phyloP scores from a whole-genome alignment of 1,284 basidiomycete genomes.

The Abortiporus biennis region DNA sequence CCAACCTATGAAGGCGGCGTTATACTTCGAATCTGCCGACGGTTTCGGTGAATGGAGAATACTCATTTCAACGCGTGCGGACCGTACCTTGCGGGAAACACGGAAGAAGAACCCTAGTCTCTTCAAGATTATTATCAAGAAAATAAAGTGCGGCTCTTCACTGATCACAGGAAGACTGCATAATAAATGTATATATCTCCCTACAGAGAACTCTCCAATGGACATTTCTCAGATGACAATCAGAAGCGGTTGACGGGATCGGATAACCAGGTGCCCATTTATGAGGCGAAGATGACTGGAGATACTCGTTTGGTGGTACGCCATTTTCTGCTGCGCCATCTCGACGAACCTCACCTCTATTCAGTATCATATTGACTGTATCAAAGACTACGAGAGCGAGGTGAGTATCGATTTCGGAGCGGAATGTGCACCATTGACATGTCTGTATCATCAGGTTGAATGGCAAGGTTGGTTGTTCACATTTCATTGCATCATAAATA shows the following conservation, averaged over 20 bases:
- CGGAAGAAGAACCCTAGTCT: conserved; percentile 32
- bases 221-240: conserved; percentile 63
- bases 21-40: conserved; percentile 44
- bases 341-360: neutral
- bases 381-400: conserved; percentile 41
- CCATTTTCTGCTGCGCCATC: conserved; percentile 6
- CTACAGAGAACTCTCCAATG: conserved; percentile 54
- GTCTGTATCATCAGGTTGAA: conserved; percentile 30
- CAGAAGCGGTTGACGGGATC: conserved; percentile 53
- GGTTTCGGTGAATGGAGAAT: conserved; percentile 50
- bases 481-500: conserved; percentile 5
- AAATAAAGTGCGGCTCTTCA: conserved; percentile 41
- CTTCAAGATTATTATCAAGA: conserved; percentile 47
- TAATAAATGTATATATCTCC: too few species aligned
- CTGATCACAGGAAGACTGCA: neutral
- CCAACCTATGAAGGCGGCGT: conserved; percentile 40
- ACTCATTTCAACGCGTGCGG: conserved; percentile 37
- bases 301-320: conserved; percentile 58
- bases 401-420: conserved; percentile 27
- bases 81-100: conserved; percentile 33
- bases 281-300: conserved; percentile 62
- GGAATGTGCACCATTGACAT: neutral
- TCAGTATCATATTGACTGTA: conserved; percentile 62
- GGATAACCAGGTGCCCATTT: conserved; percentile 44
- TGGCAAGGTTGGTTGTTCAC: conserved; percentile 38